Evolutionary conservation across 2,329 filamentous ascomycete species (phyloP).

Genomic region (Sphaerulina populicola): DNA sequence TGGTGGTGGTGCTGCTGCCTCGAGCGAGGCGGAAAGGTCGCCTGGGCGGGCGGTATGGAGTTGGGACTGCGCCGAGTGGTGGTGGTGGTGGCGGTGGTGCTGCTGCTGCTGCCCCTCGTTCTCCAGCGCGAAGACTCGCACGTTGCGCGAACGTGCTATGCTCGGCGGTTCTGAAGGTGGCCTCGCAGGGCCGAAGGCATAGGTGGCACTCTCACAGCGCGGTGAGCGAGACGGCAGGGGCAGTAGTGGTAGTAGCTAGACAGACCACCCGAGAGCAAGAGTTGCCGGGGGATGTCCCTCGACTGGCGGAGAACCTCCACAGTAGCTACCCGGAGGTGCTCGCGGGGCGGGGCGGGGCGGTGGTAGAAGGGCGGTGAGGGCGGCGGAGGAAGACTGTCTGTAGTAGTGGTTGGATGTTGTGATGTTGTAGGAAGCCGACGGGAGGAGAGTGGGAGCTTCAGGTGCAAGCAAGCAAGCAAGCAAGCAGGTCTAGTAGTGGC

Average conservation of each 20-base stretch:
- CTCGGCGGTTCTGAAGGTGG: conserved; percentile 2
- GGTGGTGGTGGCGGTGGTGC: conserved; percentile 5
- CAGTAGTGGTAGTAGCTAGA: neutral
- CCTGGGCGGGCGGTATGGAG: conserved; percentile 30
- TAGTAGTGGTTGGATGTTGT: no score
- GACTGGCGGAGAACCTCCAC: no score
- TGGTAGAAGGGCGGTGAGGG: no score
- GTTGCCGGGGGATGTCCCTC: no score
- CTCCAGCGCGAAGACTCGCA: conserved; percentile 29
- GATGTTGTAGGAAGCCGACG: no score
- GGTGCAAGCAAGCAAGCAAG: no score
- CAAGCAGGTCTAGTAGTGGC: no score
- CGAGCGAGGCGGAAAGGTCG: conserved; percentile 16
- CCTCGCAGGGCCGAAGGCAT: conserved; percentile 20
- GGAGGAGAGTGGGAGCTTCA: no score
- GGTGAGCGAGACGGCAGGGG: neutral
- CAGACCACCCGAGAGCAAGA: neutral
- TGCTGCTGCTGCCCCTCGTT: conserved; percentile 12
- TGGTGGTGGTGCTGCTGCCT: conserved; percentile 3
- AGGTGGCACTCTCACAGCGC: neutral
- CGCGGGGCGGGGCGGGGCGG: no score
- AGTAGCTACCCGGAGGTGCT: neutral
- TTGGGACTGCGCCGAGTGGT: conserved; percentile 20
- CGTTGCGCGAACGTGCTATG: conserved; percentile 12
- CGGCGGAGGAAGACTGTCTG: no score